Percentiles rank a stretch among this genome's conserved stretches.
These are phyloP conservation scores for Ceratocystis cacaofunesta DNA, from an alignment of 2,329 filamentous ascomycete genomes.

Conservation along the genomic window DNA sequence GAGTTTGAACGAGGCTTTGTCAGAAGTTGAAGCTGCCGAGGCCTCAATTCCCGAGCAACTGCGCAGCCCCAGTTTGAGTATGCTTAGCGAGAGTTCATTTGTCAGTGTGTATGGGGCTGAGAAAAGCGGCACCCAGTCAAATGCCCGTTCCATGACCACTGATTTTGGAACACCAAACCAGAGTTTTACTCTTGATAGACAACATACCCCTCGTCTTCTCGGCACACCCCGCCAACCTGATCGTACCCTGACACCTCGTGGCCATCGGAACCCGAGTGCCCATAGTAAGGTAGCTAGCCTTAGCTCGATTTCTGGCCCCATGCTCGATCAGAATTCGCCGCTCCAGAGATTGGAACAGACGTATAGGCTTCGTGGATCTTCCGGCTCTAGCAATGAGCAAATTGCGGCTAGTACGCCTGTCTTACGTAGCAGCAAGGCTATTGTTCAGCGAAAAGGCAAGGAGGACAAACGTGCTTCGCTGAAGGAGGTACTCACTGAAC, in stretches of 20 bases:
- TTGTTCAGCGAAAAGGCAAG: not conserved
- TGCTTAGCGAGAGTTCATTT: slow-evolving; percentile 54
- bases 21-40: slow-evolving; percentile 13
- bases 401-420: slow-evolving; percentile 18
- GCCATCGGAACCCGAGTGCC: not conserved
- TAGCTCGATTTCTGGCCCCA: slow-evolving; percentile 29
- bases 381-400: slow-evolving; percentile 20
- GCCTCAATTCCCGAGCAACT: slow-evolving; percentile 22
- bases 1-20: slow-evolving; percentile 18
- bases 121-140: slow-evolving; percentile 6
- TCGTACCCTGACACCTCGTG: slow-evolving; percentile 10
- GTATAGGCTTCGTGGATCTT: slow-evolving; percentile 19
- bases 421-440: slow-evolving; percentile 23
- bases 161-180: not conserved
- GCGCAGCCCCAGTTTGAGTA: slow-evolving; percentile 45
- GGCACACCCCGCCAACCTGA: not conserved
- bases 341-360: slow-evolving; percentile 33
- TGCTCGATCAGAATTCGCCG: slow-evolving; percentile 33
- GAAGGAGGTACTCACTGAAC: slow-evolving; percentile 35
- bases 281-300: slow-evolving; percentile 18
- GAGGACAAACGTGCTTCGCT: slow-evolving; percentile 36
- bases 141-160: not conserved
- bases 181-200: not conserved
- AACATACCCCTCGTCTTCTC: slow-evolving; percentile 10
- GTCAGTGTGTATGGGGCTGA: slow-evolving; percentile 43